These are phyloP conservation scores for Breynia disticha DNA, from an alignment of 441 rosid genomes.

Conservation along the genomic window DNA sequence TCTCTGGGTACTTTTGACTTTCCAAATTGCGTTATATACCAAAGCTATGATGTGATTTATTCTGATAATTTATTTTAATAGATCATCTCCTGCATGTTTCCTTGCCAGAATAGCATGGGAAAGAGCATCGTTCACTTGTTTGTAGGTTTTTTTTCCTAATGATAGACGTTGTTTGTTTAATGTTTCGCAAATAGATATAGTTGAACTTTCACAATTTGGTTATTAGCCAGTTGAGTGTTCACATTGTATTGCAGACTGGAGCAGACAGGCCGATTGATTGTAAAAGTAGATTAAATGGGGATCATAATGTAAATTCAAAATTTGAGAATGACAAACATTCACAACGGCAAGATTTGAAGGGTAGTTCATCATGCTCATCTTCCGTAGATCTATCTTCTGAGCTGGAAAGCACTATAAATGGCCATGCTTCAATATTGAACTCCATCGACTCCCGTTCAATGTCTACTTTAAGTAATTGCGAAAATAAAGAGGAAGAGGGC, in stretches of 20 bases:
- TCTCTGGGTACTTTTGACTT: too few species aligned
- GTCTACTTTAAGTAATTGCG: constrained; percentile 11
- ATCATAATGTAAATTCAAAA: constrained; percentile 14
- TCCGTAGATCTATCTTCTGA: constrained; percentile 15
- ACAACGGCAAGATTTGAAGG: constrained; percentile 18
- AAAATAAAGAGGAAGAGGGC: constrained; percentile 12
- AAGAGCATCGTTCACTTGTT: too few species aligned
- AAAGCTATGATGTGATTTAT: too few species aligned
- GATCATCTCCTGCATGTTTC: too few species aligned
- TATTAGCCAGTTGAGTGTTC: too few species aligned
- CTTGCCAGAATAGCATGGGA: too few species aligned
- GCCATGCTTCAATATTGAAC: constrained; percentile 10
- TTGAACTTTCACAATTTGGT: too few species aligned
- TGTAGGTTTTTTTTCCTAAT: too few species aligned
- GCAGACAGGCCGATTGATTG: constrained; percentile 17
- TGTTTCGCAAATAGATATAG: too few species aligned
- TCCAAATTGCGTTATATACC: too few species aligned
- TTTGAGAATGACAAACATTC: constrained; percentile 10
- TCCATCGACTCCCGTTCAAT: constrained; percentile 13
- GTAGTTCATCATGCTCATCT: constrained; percentile 13
- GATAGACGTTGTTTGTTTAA: too few species aligned
- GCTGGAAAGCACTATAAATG: constrained; percentile 11
- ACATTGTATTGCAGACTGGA: constrained; percentile 26
- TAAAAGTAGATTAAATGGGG: constrained; percentile 15
- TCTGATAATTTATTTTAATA: too few species aligned